Percentiles rank a stretch among this genome's conserved stretches.
Conservation (phyloP, 768 basidiomycete species). For the Guyanaporus albipodus region DNA sequence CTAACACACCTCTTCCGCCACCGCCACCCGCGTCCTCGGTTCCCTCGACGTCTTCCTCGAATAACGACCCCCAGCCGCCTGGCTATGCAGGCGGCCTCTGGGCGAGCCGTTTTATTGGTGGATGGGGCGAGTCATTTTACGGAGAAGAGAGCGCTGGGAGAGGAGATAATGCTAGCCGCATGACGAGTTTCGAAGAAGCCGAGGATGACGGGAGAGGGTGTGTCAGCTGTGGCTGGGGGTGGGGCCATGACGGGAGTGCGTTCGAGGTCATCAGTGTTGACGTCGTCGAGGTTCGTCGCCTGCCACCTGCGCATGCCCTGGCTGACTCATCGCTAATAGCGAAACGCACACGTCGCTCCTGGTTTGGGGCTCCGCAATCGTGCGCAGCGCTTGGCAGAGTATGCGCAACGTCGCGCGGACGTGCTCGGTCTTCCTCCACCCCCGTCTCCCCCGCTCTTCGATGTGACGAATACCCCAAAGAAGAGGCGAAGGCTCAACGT, state of each 20-base stretch:
- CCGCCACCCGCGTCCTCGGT: constrained; percentile 20
- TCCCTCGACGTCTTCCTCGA: constrained; percentile 28
- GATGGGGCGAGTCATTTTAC: constrained; percentile 36
- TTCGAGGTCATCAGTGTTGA: constrained; percentile 65
- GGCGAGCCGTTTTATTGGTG: constrained; percentile 41
- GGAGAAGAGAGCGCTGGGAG: constrained; percentile 29
- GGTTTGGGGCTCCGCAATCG: constrained; percentile 61
- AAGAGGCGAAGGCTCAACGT: constrained; percentile 21
- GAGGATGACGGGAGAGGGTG: constrained; percentile 60
- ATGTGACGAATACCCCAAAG: constrained; percentile 37
- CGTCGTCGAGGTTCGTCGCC: constrained; percentile 55
- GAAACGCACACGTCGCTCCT: constrained; percentile 47
- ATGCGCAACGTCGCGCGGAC: constrained; percentile 54
- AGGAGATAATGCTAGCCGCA: constrained; percentile 23
- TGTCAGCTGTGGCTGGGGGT: constrained; percentile 74
- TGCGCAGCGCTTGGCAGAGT: constrained; percentile 63
- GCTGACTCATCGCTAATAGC: constrained; percentile 34
- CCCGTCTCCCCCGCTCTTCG: constrained; percentile 28
- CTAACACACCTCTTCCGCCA: constrained; percentile 25
- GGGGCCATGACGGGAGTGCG: constrained; percentile 72
- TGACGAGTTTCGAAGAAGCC: constrained; percentile 32
- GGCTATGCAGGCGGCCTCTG: constrained; percentile 31
- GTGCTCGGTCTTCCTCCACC: constrained; percentile 32
- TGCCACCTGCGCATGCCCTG: not conserved
- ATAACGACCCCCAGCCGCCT: constrained; percentile 17